phyloP scores from a whole-genome alignment of 257 asterid genomes.

The Lycium ferocissimum region DNA sequence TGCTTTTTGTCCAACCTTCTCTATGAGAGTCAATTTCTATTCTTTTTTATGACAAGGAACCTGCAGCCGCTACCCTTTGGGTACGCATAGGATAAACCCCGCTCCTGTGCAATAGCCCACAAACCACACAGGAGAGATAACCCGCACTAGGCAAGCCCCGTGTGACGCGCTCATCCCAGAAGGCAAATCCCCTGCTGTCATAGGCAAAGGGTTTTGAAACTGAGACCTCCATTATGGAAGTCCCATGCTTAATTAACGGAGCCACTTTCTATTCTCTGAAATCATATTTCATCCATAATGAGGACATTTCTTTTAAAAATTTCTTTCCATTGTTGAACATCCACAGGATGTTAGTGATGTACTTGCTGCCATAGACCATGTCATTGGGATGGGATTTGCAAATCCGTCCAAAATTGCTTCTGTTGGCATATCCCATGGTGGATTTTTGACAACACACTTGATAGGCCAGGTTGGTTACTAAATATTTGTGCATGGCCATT shows the following conservation, averaged over 20 bases:
- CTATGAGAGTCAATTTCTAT: neutral
- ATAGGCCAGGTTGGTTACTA: slow-evolving; percentile 76
- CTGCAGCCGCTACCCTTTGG: no score
- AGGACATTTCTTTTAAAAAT: neutral
- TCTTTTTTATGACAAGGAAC: neutral
- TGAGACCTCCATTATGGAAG: no score
- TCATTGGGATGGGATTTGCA: slow-evolving; percentile 64
- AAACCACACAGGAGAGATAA: no score
- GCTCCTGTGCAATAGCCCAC: no score
- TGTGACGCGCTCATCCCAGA: no score
- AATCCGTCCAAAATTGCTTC: slow-evolving; percentile 85
- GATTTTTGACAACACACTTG: slow-evolving; percentile 91
- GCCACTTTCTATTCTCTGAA: neutral
- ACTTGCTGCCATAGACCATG: slow-evolving; percentile 76
- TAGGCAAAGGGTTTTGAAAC: no score
- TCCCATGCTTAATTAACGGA: no score
- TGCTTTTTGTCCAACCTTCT: slow-evolving; percentile 33
- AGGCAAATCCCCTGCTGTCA: no score
- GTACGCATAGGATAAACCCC: no score
- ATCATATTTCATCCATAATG: neutral
- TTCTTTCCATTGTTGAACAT: neutral
- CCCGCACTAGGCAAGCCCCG: no score
- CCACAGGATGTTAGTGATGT: slow-evolving; percentile 86
- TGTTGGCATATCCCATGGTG: slow-evolving; percentile 96
- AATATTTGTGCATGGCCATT: neutral